A percentile compares a stretch with the other conserved stretches of the same genome.
Conservation (phyloP, 345 rosid species). For the Melaleuca quinquenervia region DNA sequence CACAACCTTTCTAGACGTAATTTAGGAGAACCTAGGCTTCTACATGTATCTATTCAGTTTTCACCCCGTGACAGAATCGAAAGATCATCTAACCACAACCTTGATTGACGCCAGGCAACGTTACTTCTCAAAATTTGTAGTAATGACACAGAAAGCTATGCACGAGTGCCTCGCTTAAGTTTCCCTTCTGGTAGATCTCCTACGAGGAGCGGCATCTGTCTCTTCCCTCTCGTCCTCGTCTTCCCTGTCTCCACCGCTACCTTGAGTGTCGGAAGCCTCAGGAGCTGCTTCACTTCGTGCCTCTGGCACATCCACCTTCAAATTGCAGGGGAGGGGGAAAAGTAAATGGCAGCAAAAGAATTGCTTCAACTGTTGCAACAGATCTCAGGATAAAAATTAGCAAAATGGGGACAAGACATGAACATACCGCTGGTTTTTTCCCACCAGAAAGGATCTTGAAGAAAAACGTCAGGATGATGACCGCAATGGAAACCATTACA, state of each 20-base stretch:
- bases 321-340: background rate
- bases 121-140: background rate
- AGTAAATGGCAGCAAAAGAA: background rate
- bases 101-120: background rate
- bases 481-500: constrained; percentile 16
- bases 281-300: background rate
- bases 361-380: background rate
- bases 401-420: background rate
- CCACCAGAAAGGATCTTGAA: constrained; percentile 23
- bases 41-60: background rate
- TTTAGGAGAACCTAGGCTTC: background rate
- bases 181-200: constrained; percentile 11
- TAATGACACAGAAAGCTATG: background rate
- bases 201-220: background rate
- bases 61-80: background rate
- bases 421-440: constrained; percentile 14
- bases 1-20: background rate
- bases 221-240: constrained; percentile 1
- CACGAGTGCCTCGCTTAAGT: background rate
- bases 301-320: constrained; percentile 11
- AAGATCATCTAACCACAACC: background rate
- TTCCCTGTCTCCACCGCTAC: background rate
- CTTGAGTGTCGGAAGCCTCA: background rate
- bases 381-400: background rate
- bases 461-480: constrained; percentile 15